phyloP scores from a whole-genome alignment of 2,329 filamentous ascomycete species.

The Phialemonium atrogriseum region DNA sequence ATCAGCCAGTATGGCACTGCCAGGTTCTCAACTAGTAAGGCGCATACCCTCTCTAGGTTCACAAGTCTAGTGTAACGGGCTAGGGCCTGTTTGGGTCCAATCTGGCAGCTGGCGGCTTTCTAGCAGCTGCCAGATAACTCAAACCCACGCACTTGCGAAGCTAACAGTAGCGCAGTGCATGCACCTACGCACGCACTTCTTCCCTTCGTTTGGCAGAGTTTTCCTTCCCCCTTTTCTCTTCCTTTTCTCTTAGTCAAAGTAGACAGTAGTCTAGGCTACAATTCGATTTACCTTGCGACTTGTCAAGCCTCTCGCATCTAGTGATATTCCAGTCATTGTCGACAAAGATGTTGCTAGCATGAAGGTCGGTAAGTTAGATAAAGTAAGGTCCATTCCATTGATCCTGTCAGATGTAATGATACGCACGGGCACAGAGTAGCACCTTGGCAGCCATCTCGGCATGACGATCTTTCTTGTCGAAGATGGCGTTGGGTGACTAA shows the following conservation, averaged over 20 bases:
- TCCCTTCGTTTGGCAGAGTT: too few relatives aligned
- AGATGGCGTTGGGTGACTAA: constrained; percentile 16
- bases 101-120: too few relatives aligned
- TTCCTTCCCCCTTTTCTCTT: too few relatives aligned
- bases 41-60: constrained; percentile 21
- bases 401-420: constrained; percentile 13
- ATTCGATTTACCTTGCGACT: too few relatives aligned
- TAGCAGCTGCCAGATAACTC: too few relatives aligned
- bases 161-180: too few relatives aligned
- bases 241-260: too few relatives aligned
- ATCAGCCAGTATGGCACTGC: constrained; percentile 21
- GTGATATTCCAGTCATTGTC: constrained; percentile 23
- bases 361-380: constrained; percentile 19
- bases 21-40: constrained; percentile 19
- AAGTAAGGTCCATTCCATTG: constrained; percentile 14
- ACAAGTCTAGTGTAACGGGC: constrained; percentile 19
- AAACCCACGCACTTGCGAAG: too few relatives aligned
- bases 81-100: too few relatives aligned
- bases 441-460: constrained; percentile 16
- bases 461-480: constrained; percentile 14
- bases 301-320: too few relatives aligned
- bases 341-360: constrained; percentile 21
- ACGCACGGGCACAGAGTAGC: constrained; percentile 15
- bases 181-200: too few relatives aligned
- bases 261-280: too few relatives aligned